A percentile compares a stretch with the other conserved stretches of the same genome.
phyloP scores from a whole-genome alignment of 306 rosid genomes.

The Fragaria iinumae region DNA sequence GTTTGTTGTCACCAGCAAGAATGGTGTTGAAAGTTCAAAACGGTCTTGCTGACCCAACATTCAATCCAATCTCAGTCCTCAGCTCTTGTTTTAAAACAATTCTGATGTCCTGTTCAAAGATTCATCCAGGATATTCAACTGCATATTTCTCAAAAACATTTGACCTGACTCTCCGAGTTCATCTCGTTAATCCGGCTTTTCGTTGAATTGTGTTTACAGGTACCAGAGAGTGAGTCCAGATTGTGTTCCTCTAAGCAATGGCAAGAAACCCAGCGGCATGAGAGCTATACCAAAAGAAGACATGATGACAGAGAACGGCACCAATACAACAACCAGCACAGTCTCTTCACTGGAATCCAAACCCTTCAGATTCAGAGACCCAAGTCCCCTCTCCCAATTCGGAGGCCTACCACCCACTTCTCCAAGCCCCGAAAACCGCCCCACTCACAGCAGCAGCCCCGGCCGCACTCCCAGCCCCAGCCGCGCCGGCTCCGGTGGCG shows the following conservation, averaged over 20 bases:
- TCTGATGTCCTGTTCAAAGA: neutral
- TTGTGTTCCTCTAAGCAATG: constrained; percentile 38
- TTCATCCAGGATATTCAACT: neutral
- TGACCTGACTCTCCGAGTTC: neutral
- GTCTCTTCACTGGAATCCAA: constrained; percentile 29
- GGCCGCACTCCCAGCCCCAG: constrained; percentile 40
- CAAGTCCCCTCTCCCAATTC: constrained; percentile 27
- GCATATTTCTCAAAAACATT: neutral
- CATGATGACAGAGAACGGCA: neutral
- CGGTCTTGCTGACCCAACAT: neutral
- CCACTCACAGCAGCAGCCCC: constrained; percentile 26
- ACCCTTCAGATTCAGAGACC: constrained; percentile 43
- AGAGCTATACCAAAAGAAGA: constrained; percentile 23
- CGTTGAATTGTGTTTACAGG: constrained; percentile 21
- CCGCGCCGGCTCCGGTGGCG: constrained; percentile 45
- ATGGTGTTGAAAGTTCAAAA: neutral
- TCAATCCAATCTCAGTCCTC: constrained; percentile 7
- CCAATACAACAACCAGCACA: constrained; percentile 6
- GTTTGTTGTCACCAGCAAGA: neutral
- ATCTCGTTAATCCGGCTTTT: neutral
- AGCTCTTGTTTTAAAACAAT: neutral
- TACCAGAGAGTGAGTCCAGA: constrained; percentile 47
- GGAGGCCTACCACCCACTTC: constrained; percentile 20
- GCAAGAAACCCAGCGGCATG: constrained; percentile 32
- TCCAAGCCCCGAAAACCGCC: constrained; percentile 22